Conservation (phyloP, 139 green algal genomes). For the Chlorella vulgaris region DNA sequence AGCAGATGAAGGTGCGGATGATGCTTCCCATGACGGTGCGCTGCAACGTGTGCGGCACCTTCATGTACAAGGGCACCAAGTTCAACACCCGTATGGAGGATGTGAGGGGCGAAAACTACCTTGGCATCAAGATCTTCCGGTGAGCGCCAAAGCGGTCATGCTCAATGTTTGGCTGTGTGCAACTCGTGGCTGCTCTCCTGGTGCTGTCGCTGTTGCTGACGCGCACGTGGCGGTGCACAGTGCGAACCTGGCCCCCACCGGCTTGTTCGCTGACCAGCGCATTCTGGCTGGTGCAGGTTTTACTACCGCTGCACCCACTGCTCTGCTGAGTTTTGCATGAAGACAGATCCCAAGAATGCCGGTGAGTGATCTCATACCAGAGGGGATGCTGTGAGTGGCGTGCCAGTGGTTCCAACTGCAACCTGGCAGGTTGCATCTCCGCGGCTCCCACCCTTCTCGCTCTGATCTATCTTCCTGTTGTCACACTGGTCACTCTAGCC, state of each 20-base stretch:
- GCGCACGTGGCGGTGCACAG: too few relatives aligned
- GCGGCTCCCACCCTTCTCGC: too few relatives aligned
- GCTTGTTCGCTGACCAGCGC: too few relatives aligned
- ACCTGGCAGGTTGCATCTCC: not conserved
- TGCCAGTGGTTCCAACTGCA: not conserved
- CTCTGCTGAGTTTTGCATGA: constrained; percentile 94
- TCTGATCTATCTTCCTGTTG: too few relatives aligned
- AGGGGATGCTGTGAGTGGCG: too few relatives aligned
- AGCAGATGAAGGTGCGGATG: constrained; percentile 95
- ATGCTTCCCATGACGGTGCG: constrained; percentile 97
- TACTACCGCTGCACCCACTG: constrained; percentile 95
- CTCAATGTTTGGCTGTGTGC: not conserved
- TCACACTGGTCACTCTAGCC: too few relatives aligned
- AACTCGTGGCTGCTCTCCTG: too few relatives aligned
- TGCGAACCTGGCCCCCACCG: too few relatives aligned
- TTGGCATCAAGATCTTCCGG: constrained; percentile 86
- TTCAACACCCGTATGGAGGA: constrained; percentile 98
- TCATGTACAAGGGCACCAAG: constrained; percentile 99
- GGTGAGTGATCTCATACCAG: not conserved
- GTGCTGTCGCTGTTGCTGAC: too few relatives aligned
- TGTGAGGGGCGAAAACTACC: constrained; percentile 89
- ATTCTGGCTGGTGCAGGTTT: too few relatives aligned
- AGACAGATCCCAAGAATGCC: constrained; percentile 95
- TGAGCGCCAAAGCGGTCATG: too few relatives aligned
- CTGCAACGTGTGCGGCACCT: constrained; percentile 96